Evolutionary conservation across 129 eudicot species (phyloP).

Genomic region (Pulicaria dysenterica): DNA sequence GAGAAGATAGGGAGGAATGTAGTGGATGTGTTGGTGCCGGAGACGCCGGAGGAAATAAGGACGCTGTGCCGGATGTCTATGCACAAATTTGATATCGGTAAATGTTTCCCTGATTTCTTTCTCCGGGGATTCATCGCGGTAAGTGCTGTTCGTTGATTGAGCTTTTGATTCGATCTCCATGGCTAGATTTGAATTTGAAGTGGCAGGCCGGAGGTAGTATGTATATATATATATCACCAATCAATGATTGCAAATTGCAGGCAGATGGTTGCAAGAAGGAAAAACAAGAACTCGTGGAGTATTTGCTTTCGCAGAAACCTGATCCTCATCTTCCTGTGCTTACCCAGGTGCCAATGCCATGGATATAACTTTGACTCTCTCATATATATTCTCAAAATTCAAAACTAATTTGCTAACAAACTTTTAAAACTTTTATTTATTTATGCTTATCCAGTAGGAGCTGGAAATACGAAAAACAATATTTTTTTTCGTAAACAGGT

Average conservation of each 20-base stretch:
- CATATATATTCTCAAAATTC: slow-evolving; percentile 13
- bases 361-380: background rate
- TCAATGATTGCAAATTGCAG: slow-evolving; percentile 35
- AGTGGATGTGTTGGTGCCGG: slow-evolving; percentile 61
- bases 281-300: slow-evolving; percentile 52
- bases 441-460: too few species aligned
- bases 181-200: too few species aligned
- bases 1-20: slow-evolving; percentile 41
- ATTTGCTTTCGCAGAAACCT: slow-evolving; percentile 39
- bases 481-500: too few species aligned
- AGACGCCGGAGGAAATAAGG: slow-evolving; percentile 46
- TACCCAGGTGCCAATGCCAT: slow-evolving; percentile 46
- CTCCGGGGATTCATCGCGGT: slow-evolving; percentile 57
- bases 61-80: slow-evolving; percentile 44
- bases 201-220: too few species aligned
- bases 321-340: slow-evolving; percentile 39
- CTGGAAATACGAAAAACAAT: too few species aligned
- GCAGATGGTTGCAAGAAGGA: slow-evolving; percentile 43
- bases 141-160: background rate
- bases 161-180: too few species aligned
- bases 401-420: background rate
- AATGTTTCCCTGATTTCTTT: slow-evolving; percentile 58
- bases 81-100: slow-evolving; percentile 40
- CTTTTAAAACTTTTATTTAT: too few species aligned
- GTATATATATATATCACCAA: background rate